Evolutionary conservation across 2,329 filamentous ascomycete genomes (phyloP).

Genomic region (Neocatenulostroma microsporum): DNA sequence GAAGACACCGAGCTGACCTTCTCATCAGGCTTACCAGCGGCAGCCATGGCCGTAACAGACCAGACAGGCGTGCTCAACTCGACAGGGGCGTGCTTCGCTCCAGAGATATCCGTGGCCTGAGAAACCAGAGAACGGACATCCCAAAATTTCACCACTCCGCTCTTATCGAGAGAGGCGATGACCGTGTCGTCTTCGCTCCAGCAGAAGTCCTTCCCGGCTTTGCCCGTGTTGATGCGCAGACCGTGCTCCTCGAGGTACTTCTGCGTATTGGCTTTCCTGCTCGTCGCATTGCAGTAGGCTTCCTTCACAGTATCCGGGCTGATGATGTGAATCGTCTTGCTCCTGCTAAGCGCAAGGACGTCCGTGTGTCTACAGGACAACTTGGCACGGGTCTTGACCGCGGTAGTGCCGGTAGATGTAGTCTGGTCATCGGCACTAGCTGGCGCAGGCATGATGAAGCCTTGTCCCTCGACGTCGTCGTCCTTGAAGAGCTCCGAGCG

Average conservation of each 20-base stretch:
- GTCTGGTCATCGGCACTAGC: constrained; percentile 81
- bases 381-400: constrained; percentile 91
- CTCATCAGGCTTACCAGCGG: no score
- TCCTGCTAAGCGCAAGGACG: constrained; percentile 89
- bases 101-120: constrained; percentile 37
- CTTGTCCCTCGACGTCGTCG: constrained; percentile 71
- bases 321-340: constrained; percentile 91
- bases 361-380: constrained; percentile 82
- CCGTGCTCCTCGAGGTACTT: constrained; percentile 79
- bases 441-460: constrained; percentile 82
- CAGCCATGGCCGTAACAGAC: no score
- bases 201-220: constrained; percentile 95
- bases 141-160: constrained; percentile 95
- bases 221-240: constrained; percentile 90
- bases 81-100: constrained; percentile 43
- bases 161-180: constrained; percentile 93
- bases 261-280: constrained; percentile 70
- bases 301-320: constrained; percentile 51
- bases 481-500: constrained; percentile 74
- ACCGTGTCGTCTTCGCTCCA: constrained; percentile 96
- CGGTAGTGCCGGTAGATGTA: constrained; percentile 81
- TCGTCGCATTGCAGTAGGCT: constrained; percentile 44
- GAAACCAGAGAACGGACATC: constrained; percentile 74
- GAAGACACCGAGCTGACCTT: constrained; percentile 94
- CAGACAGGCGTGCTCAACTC: constrained; percentile 72